phyloP scores from a whole-genome alignment of 1,284 basidiomycete species.

The Cryptococcus sp. region DNA sequence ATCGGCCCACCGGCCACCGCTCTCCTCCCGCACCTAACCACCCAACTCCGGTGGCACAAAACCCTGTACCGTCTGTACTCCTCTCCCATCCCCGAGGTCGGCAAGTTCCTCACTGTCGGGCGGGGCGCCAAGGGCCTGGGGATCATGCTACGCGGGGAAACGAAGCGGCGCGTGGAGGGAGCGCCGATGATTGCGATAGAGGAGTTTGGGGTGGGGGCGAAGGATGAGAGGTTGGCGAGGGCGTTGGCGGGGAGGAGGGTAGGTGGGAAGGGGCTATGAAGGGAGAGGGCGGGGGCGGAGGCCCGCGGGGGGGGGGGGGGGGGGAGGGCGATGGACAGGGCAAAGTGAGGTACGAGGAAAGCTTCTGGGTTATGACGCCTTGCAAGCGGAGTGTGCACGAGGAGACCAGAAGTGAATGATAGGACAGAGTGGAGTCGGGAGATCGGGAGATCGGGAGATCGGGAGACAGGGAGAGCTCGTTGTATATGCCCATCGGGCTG shows the following conservation, averaged over 20 bases:
- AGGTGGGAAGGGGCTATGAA: not conserved
- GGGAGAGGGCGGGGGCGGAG: too few species aligned
- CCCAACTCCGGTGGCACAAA: conserved; percentile 48
- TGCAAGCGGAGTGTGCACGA: too few species aligned
- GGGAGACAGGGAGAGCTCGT: not conserved
- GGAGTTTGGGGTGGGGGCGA: conserved; percentile 36
- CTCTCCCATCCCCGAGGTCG: conserved; percentile 29
- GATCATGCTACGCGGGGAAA: conserved; percentile 46
- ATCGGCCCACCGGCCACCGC: conserved; percentile 33
- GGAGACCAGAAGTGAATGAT: too few species aligned
- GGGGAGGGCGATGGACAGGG: too few species aligned
- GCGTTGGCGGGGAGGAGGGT: conserved; percentile 2
- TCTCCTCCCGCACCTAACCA: conserved; percentile 42
- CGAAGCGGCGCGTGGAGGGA: conserved; percentile 32
- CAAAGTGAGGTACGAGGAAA: too few species aligned
- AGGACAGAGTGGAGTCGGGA: too few species aligned
- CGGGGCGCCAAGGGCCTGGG: conserved; percentile 48
- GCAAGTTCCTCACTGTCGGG: conserved; percentile 43
- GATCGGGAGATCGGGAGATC: too few species aligned
- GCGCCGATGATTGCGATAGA: conserved; percentile 30
- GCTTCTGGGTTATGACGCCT: not conserved
- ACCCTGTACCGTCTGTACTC: conserved; percentile 40
- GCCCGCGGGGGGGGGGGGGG: too few species aligned
- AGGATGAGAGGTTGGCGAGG: conserved; percentile 16
- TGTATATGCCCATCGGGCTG: not conserved